Evolutionary conservation across 1,284 basidiomycete genomes (phyloP).

Genomic region (Trichosporon coremiiforme): DNA sequence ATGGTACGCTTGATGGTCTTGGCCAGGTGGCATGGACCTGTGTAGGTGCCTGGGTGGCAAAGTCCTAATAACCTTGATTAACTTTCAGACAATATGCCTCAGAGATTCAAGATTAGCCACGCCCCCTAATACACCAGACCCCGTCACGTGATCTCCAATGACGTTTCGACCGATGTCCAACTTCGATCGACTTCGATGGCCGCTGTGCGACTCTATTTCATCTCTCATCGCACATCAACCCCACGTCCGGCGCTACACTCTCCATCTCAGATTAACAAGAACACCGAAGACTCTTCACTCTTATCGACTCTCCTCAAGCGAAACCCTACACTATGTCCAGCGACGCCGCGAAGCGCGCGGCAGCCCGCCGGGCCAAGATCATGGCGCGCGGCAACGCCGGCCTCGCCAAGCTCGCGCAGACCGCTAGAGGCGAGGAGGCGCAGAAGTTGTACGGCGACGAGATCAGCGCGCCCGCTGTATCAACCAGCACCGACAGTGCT

Average conservation of each 20-base stretch:
- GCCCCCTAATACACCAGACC: too few relatives aligned
- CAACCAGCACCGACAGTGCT: not conserved
- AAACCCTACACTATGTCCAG: constrained; percentile 34
- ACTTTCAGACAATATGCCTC: too few relatives aligned
- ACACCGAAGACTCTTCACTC: not conserved
- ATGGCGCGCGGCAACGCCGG: constrained; percentile 54
- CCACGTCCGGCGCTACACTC: not conserved
- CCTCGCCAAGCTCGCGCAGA: constrained; percentile 52
- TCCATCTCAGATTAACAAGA: not conserved
- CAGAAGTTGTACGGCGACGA: constrained; percentile 50
- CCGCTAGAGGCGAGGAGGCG: constrained; percentile 54
- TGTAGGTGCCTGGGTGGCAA: too few relatives aligned
- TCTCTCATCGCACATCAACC: not conserved
- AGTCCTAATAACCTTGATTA: too few relatives aligned
- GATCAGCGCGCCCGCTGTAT: not conserved
- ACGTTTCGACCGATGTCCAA: not conserved
- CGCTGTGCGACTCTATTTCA: not conserved
- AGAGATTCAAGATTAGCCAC: too few relatives aligned
- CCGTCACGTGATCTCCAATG: too few relatives aligned
- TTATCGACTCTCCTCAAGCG: too few relatives aligned
- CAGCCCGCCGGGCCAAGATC: constrained; percentile 57
- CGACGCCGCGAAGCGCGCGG: constrained; percentile 51
- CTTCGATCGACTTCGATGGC: constrained; percentile 4
- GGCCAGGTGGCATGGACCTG: too few relatives aligned
- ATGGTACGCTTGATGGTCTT: too few relatives aligned